These are phyloP conservation scores for Ophiocordyceps unilateralis DNA, from an alignment of 2,329 filamentous ascomycete species.

Conservation along the genomic window DNA sequence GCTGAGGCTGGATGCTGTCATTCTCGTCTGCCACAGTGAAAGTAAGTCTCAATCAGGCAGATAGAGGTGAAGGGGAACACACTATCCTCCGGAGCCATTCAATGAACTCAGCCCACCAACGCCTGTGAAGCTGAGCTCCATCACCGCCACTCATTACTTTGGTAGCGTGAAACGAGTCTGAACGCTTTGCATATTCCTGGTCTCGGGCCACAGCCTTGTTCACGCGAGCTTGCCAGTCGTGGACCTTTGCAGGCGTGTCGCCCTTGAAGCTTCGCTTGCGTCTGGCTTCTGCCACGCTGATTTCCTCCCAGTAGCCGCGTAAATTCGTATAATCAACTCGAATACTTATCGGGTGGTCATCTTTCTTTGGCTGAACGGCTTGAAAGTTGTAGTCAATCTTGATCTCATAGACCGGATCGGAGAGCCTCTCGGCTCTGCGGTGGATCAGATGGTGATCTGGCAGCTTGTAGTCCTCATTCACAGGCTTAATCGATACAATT, in stretches of 20 bases:
- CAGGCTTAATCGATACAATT: neutral
- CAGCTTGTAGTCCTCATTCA: neutral
- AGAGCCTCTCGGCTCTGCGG: neutral
- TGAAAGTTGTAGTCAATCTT: constrained; percentile 1
- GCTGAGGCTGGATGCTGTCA: neutral
- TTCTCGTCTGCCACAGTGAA: neutral
- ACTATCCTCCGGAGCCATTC: neutral
- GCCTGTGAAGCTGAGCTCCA: neutral
- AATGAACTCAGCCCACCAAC: neutral
- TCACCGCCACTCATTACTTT: neutral
- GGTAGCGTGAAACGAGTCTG: neutral
- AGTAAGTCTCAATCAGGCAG: neutral
- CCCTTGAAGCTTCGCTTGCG: neutral
- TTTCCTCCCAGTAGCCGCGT: neutral
- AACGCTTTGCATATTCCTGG: neutral
- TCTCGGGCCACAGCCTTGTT: neutral
- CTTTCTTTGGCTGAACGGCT: neutral
- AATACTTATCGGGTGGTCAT: neutral
- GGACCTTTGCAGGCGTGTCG: neutral
- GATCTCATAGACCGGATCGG: neutral
- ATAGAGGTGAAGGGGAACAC: neutral
- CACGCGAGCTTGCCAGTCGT: neutral
- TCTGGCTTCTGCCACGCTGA: neutral
- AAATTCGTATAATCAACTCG: constrained; percentile 1
- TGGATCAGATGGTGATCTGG: neutral